These are phyloP conservation scores for Chlamydomonas sp. DNA, from an alignment of 139 green algal genomes.

Conservation along the genomic window DNA sequence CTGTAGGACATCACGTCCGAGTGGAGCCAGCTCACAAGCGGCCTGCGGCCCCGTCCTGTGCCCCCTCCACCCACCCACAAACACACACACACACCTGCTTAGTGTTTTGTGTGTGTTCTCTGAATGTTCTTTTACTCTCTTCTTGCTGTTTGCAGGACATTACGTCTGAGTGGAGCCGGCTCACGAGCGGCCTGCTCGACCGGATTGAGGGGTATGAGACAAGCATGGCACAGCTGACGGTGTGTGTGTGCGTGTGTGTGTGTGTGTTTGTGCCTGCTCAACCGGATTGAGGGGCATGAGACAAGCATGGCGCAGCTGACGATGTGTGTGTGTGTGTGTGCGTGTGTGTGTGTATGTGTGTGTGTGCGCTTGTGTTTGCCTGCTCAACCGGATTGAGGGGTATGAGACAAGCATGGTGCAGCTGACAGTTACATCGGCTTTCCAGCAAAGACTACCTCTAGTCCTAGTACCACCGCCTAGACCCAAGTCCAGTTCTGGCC, in stretches of 20 bases:
- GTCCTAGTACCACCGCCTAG: no score
- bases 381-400: conserved; percentile 1
- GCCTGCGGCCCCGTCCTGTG: no score
- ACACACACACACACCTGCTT: no score
- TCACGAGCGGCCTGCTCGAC: conserved; percentile 1
- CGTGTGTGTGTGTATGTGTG: background rate
- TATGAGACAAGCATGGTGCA: background rate
- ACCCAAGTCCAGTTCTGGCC: no score
- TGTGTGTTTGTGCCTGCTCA: background rate
- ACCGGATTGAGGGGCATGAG: background rate
- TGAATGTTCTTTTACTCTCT: no score
- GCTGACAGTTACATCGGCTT: no score
- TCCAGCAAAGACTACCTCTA: no score
- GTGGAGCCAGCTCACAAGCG: background rate
- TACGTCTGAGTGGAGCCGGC: background rate
- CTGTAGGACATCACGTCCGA: conserved; percentile 7
- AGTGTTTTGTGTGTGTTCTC: no score
- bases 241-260: background rate
- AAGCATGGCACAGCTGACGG: background rate
- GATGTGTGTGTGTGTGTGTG: background rate
- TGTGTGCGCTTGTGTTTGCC: conserved; percentile 6
- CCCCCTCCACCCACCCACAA: no score
- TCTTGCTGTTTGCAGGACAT: no score
- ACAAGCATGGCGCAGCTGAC: background rate
- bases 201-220: conserved; percentile 4